A percentile compares a stretch with the other conserved stretches of the same genome.
Conservation (phyloP, 768 basidiomycete genomes). For the Boletus bicolor region DNA sequence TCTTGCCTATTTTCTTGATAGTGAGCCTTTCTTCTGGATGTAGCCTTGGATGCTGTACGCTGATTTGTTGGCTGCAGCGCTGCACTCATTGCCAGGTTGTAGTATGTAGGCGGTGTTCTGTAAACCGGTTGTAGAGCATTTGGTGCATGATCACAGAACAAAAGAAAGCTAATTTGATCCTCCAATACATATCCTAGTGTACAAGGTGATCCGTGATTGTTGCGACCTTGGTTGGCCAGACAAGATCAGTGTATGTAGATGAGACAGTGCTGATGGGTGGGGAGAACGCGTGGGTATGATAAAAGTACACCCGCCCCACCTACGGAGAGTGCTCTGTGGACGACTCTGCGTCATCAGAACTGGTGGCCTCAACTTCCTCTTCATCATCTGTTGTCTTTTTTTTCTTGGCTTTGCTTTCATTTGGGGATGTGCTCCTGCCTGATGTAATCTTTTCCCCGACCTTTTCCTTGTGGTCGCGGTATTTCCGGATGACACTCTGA, state of each 20-base stretch:
- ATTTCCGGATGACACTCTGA: slow-evolving; percentile 11
- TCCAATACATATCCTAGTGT: background rate
- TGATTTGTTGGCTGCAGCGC: slow-evolving; percentile 15
- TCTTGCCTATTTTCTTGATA: slow-evolving; percentile 43
- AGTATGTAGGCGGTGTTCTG: slow-evolving; percentile 27
- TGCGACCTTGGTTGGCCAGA: background rate
- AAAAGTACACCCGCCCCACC: background rate
- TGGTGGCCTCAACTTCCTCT: slow-evolving; percentile 5
- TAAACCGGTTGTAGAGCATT: slow-evolving; percentile 23
- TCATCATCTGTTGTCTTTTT: slow-evolving; percentile 1
- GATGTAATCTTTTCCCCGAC: background rate
- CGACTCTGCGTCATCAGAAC: slow-evolving; percentile 5
- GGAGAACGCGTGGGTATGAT: background rate
- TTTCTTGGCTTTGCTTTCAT: slow-evolving; percentile 2
- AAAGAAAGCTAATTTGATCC: background rate
- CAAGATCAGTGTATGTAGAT: background rate
- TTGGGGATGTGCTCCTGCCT: background rate
- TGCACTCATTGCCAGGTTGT: slow-evolving; percentile 24
- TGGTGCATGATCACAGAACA: background rate
- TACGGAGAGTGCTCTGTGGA: slow-evolving; percentile 1
- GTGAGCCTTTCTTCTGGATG: slow-evolving; percentile 32
- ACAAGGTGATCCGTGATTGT: background rate
- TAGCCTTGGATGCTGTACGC: background rate
- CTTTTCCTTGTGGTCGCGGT: slow-evolving; percentile 10
- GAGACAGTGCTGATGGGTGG: background rate